Evolutionary conservation across 2,329 filamentous ascomycete genomes (phyloP), one percentile per base, ranked within the genome.

Genomic region (Diaporthe nobilis): DNA sequence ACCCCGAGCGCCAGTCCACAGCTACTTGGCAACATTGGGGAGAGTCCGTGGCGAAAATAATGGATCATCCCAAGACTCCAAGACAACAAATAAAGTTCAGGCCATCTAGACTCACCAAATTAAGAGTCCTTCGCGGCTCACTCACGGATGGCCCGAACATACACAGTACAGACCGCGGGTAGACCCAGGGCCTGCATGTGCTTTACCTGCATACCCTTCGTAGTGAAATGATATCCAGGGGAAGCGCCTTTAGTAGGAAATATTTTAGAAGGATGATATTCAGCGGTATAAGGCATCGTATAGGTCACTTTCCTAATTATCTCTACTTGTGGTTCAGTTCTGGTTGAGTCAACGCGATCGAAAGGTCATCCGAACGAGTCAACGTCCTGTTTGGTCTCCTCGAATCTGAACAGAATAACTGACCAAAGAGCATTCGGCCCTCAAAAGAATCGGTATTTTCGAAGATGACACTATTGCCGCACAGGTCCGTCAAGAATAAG

Each of bases 31-130:
- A 17, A 5, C 15, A 3, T 25, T 39, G 34, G 65, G 34, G 49
- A 28, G 65, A 42, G 47, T 70, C 65, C 34, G 65, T 42, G 49
- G 65, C 13, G 31, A 53, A 34, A 67, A 49, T n/a, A 7, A 49
- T 49, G 42, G 28, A 67, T 67, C 61, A 67, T 67, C 61, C 42
- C 42, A 67, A 49, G 42, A 34, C 25, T 67, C 28, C n/a, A n/a
- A 49, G 42, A 49, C 61, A 13, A 31, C 7, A 5, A 22, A 34
- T 44, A 47, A 31, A 22, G 20, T 67, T 67, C 42, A 49, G 22
- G 10, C 61, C 20, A 49, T 49, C 28, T 20, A n/a, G 28, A 37
- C 3, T 15, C 10, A 49, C 37, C 44, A 17, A 20, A 3, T 67
- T 2, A 2, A 31, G 25, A 34, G 17, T 12, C 31, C 25, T 28